These are phyloP conservation scores for Cutaneotrichosporon arboriforme DNA, from an alignment of 1,284 basidiomycete genomes.

Conservation along the genomic window DNA sequence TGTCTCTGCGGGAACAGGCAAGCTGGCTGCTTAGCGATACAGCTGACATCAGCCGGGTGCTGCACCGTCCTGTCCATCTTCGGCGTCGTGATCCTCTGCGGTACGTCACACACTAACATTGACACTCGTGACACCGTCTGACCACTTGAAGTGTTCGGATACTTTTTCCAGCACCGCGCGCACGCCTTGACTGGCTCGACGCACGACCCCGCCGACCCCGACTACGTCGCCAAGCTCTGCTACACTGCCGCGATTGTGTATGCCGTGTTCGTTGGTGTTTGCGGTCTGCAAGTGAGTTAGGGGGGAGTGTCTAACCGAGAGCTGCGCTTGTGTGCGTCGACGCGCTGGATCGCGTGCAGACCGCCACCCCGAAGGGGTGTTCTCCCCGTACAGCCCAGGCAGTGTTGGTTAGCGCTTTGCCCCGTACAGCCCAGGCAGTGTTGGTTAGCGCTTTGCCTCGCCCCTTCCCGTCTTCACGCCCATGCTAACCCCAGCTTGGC, in stretches of 20 bases:
- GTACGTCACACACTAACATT: slow-evolving; percentile 23
- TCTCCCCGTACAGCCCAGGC: no score
- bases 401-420: no score
- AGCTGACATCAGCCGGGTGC: slow-evolving; percentile 48
- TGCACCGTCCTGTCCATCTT: slow-evolving; percentile 54
- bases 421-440: no score
- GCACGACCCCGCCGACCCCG: slow-evolving; percentile 49
- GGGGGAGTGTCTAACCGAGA: neutral
- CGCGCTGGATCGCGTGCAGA: neutral
- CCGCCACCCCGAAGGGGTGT: neutral
- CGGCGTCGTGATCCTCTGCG: slow-evolving; percentile 52
- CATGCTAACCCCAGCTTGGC: slow-evolving; percentile 32
- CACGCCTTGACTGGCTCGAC: slow-evolving; percentile 53
- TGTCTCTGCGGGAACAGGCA: slow-evolving; percentile 48
- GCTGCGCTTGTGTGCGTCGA: neutral
- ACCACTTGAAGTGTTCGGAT: slow-evolving; percentile 30
- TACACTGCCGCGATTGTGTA: slow-evolving; percentile 53
- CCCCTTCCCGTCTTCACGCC: no score
- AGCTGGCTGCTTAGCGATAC: slow-evolving; percentile 3
- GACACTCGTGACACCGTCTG: neutral
- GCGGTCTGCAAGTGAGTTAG: slow-evolving; percentile 50
- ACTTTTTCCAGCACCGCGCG: slow-evolving; percentile 38
- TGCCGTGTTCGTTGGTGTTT: slow-evolving; percentile 52
- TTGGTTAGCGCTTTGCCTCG: no score
- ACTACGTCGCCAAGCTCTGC: slow-evolving; percentile 49